Percentiles rank a stretch among this genome's conserved stretches.
Evolutionary conservation across 1,284 basidiomycete genomes (phyloP).

Genomic region (Sparassis latifolia): DNA sequence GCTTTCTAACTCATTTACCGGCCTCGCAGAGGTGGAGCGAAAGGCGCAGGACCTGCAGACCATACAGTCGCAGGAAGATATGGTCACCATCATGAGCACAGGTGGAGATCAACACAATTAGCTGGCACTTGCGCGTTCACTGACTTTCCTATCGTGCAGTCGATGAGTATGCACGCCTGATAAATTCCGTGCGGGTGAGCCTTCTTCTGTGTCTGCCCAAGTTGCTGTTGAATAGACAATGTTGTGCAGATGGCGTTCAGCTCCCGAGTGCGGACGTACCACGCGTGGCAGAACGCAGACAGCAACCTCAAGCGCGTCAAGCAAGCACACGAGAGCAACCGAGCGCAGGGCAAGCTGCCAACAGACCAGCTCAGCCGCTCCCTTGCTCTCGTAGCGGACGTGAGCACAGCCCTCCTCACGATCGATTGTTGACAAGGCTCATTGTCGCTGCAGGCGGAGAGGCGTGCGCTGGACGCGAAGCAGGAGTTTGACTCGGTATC

Average conservation of each 20-base stretch:
- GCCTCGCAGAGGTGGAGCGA: conserved; percentile 68
- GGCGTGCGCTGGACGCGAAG: conserved; percentile 73
- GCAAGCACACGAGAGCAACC: conserved; percentile 74
- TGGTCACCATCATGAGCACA: conserved; percentile 71
- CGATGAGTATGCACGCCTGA: conserved; percentile 91
- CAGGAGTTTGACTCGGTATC: conserved; percentile 87
- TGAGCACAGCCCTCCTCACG: conserved; percentile 22
- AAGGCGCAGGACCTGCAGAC: conserved; percentile 67
- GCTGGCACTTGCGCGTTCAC: not conserved
- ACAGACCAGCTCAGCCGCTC: conserved; percentile 63
- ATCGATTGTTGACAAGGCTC: not conserved
- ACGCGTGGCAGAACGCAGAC: conserved; percentile 76
- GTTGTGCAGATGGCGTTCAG: conserved; percentile 69
- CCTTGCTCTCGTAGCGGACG: conserved; percentile 76
- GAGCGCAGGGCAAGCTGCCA: conserved; percentile 64
- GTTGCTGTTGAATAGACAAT: not conserved
- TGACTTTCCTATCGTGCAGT: conserved; percentile 31
- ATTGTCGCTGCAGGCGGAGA: conserved; percentile 58
- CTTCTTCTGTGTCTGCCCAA: not conserved
- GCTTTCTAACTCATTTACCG: conserved; percentile 59
- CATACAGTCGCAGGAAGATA: conserved; percentile 72
- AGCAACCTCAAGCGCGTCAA: conserved; percentile 69
- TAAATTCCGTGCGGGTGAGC: conserved; percentile 81
- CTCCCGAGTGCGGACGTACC: conserved; percentile 79
- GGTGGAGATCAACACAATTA: conserved; percentile 31